phyloP scores from a whole-genome alignment of 176 grass and related monocot genomes.

The Oryza meridionalis region DNA sequence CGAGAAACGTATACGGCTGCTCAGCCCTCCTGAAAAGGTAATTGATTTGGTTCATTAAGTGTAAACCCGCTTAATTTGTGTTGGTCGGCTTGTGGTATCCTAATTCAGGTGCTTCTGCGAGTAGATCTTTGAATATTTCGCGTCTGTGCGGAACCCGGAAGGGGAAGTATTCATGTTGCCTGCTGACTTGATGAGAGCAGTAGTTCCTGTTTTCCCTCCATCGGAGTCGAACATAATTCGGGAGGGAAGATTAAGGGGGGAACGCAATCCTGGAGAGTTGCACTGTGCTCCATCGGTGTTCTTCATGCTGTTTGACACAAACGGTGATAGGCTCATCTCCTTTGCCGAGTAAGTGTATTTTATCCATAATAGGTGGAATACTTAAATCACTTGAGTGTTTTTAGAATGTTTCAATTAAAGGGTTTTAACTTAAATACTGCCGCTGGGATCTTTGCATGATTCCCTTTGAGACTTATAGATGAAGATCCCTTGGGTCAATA shows the following conservation, averaged over 20 bases:
- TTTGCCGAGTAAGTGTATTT: slow-evolving; percentile 85
- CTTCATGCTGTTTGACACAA: slow-evolving; percentile 90
- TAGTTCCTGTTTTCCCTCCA: slow-evolving; percentile 95
- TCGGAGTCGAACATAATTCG: slow-evolving; percentile 76
- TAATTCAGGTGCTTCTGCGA: slow-evolving; percentile 7
- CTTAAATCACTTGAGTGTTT: not conserved
- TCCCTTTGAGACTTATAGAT: not conserved
- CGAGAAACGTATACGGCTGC: slow-evolving; percentile 83
- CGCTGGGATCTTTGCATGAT: not conserved
- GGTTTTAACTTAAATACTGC: not conserved
- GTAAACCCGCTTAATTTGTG: not conserved
- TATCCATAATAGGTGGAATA: not conserved
- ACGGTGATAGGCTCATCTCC: slow-evolving; percentile 87
- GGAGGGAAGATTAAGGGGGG: slow-evolving; percentile 77
- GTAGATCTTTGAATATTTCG: slow-evolving; percentile 94
- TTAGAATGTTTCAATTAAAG: not conserved
- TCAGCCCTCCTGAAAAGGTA: slow-evolving; percentile 94
- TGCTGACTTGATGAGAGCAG: slow-evolving; percentile 78
- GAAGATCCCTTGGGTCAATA: not conserved
- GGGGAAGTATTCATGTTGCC: slow-evolving; percentile 86
- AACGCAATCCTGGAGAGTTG: slow-evolving; percentile 70
- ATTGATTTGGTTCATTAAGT: slow-evolving; percentile 12
- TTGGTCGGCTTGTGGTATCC: not conserved
- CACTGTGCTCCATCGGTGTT: slow-evolving; percentile 79
- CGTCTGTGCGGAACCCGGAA: slow-evolving; percentile 62